Evolutionary conservation across 108 stramenopile genomes (phyloP).

Genomic region (Cyclotella kingstonii): DNA sequence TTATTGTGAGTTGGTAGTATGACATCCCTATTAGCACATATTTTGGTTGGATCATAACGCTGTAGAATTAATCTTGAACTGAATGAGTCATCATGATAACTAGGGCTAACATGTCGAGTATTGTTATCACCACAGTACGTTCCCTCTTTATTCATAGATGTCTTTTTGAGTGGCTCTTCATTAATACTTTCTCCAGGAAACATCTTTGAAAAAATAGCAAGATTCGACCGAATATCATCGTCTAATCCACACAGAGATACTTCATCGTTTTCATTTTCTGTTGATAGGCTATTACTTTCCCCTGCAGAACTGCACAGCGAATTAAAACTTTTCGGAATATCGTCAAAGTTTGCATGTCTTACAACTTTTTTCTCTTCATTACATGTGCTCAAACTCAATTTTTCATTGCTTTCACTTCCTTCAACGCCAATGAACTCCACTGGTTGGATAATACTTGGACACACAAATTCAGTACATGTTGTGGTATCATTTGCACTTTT

Average conservation of each 20-base stretch:
- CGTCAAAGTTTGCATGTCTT: constrained; percentile 45
- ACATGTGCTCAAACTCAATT: neutral
- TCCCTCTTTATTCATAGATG: neutral
- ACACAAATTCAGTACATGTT: constrained; percentile 14
- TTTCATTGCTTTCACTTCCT: constrained; percentile 5
- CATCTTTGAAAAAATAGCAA: constrained; percentile 27
- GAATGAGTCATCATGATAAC: neutral
- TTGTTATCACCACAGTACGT: neutral
- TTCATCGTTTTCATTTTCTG: constrained; percentile 12
- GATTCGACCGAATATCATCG: constrained; percentile 61
- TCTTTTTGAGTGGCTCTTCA: constrained; percentile 54
- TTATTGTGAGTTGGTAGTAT: constrained; percentile 24
- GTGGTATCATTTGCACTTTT: constrained; percentile 3
- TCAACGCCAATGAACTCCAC: neutral
- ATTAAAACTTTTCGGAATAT: constrained; percentile 6
- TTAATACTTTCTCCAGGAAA: constrained; percentile 27
- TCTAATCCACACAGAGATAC: constrained; percentile 16
- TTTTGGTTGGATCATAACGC: constrained; percentile 51
- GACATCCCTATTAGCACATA: constrained; percentile 31
- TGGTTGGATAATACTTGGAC: neutral
- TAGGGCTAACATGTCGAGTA: neutral
- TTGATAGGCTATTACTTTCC: constrained; percentile 5
- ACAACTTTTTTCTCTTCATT: constrained; percentile 48
- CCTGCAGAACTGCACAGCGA: constrained; percentile 15
- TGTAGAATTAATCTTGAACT: constrained; percentile 26